These are phyloP conservation scores for Fusarium verrucosum DNA, from an alignment of 2,329 filamentous ascomycete genomes.

Conservation along the genomic window DNA sequence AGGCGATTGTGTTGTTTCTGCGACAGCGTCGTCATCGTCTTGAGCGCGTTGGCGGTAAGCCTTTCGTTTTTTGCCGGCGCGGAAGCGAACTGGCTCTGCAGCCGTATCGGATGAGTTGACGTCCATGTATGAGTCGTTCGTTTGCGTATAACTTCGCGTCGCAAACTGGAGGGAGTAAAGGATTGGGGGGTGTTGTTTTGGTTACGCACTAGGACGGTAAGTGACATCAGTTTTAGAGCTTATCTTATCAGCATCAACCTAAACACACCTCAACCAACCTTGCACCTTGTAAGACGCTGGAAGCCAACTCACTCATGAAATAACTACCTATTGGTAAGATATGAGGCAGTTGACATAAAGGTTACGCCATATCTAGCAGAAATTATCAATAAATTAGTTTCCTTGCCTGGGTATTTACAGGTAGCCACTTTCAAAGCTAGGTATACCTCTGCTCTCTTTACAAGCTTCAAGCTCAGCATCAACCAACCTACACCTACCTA, in stretches of 20 bases:
- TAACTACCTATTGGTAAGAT: neutral
- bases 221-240: conserved; percentile 31
- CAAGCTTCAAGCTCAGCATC: neutral
- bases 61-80: conserved; percentile 68
- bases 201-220: neutral
- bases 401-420: neutral
- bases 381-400: neutral
- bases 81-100: conserved; percentile 60
- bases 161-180: conserved; percentile 5
- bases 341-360: conserved; percentile 12
- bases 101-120: conserved; percentile 18
- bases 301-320: neutral
- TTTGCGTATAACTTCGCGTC: neutral
- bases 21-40: conserved; percentile 40
- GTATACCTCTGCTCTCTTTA: neutral
- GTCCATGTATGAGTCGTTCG: conserved; percentile 24
- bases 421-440: neutral
- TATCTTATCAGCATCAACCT: conserved; percentile 31
- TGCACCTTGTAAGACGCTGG: conserved; percentile 6
- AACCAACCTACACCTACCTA: neutral
- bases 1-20: conserved; percentile 2
- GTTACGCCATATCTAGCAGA: neutral
- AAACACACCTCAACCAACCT: neutral
- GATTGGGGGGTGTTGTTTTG: conserved; percentile 3
- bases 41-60: conserved; percentile 62